A percentile compares a stretch with the other conserved stretches of the same genome.
Conservation (phyloP, 1,284 basidiomycete species). For the Ustilago trichophora region DNA sequence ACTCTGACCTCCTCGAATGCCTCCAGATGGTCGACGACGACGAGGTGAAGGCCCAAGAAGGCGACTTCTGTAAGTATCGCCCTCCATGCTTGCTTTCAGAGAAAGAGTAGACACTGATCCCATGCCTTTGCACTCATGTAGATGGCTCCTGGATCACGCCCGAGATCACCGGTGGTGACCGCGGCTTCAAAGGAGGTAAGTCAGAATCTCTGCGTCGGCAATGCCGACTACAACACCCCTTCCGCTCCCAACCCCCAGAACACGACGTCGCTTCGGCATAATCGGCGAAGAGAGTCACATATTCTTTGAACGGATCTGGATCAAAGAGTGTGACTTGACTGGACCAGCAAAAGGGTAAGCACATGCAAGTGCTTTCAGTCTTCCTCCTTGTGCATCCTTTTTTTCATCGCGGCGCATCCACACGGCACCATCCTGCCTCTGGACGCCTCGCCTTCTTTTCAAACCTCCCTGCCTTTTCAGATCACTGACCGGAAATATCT, state of each 20-base stretch:
- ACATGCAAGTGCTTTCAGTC: constrained; percentile 38
- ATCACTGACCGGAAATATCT: too few relatives aligned
- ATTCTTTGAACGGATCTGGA: neutral
- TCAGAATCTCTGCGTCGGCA: constrained; percentile 2
- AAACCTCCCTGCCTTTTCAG: too few relatives aligned
- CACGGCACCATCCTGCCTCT: neutral
- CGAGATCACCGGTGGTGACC: constrained; percentile 61
- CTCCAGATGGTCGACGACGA: constrained; percentile 59
- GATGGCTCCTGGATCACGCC: constrained; percentile 64
- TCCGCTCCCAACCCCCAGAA: neutral
- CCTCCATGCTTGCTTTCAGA: too few relatives aligned
- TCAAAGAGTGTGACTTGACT: neutral
- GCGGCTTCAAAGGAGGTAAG: constrained; percentile 64
- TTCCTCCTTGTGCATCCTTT: constrained; percentile 20
- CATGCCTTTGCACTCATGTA: neutral
- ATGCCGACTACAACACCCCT: neutral
- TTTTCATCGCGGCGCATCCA: constrained; percentile 15
- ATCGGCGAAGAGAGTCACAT: neutral
- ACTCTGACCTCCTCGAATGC: neutral
- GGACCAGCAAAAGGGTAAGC: constrained; percentile 47
- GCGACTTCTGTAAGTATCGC: constrained; percentile 58
- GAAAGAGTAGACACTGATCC: neutral
- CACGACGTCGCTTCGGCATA: neutral
- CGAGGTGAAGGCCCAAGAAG: constrained; percentile 56
- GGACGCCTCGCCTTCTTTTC: constrained; percentile 6